Conservation (phyloP, 2,329 filamentous ascomycete species). For the Colletotrichum abscissum region DNA sequence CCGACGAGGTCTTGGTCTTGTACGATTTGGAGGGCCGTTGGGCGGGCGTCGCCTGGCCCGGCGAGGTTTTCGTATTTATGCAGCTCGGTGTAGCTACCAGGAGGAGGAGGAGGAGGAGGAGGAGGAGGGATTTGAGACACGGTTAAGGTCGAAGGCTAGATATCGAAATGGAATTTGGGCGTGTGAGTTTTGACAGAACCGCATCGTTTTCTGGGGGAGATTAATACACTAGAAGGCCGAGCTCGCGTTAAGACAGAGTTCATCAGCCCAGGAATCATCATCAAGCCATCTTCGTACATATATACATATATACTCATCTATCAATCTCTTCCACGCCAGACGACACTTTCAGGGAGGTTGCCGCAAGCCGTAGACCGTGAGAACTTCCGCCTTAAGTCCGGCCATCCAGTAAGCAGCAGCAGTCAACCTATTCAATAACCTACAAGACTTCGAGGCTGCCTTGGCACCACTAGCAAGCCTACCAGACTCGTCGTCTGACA, state of each 20-base stretch:
- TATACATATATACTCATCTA: too few relatives aligned
- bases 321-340: too few relatives aligned
- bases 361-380: neutral
- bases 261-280: too few relatives aligned
- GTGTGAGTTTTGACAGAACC: too few relatives aligned
- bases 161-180: too few relatives aligned
- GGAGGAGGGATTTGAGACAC: neutral
- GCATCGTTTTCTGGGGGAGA: fast-evolving
- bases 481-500: neutral
- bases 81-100: neutral
- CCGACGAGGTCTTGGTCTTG: slow-evolving; percentile 16
- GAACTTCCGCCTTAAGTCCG: neutral
- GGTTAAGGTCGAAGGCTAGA: neutral
- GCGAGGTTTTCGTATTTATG: slow-evolving; percentile 35
- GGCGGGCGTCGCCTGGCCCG: slow-evolving; percentile 23
- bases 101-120: neutral
- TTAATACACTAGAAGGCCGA: neutral
- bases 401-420: neutral
- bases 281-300: neutral
- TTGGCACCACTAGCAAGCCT: neutral
- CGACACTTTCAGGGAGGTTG: too few relatives aligned
- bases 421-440: too few relatives aligned
- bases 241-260: neutral
- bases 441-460: neutral
- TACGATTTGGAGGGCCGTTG: slow-evolving; percentile 27